Conservation (phyloP, 2,329 filamentous ascomycete species). For the Fusarium mundagurra region DNA sequence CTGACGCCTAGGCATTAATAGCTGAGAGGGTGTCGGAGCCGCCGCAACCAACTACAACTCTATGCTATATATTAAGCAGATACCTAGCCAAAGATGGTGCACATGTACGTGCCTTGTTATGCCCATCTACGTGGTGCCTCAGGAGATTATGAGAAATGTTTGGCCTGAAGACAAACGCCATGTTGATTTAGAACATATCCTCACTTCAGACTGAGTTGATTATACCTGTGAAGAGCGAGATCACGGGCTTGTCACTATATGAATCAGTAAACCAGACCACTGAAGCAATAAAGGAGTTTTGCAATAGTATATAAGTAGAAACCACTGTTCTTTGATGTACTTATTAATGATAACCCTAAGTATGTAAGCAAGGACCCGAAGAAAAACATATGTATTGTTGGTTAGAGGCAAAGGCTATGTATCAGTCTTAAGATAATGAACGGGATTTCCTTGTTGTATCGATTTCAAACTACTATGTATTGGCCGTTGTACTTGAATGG, state of each 20-base stretch:
- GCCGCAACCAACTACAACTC: neutral
- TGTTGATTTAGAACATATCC: neutral
- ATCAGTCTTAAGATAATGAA: neutral
- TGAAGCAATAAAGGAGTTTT: neutral
- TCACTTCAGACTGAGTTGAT: neutral
- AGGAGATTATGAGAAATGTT: neutral
- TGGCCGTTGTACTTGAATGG: neutral
- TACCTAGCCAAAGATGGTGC: neutral
- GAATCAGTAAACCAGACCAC: neutral
- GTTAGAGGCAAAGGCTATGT: neutral
- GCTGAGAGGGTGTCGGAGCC: conserved; percentile 4
- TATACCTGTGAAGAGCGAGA: neutral
- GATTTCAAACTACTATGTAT: neutral
- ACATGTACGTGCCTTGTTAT: neutral
- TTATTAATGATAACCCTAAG: neutral
- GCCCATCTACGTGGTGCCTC: neutral
- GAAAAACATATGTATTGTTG: neutral
- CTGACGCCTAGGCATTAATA: neutral
- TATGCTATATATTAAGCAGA: neutral
- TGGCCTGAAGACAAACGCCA: neutral
- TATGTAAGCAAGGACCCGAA: neutral
- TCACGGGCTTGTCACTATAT: neutral
- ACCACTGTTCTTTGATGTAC: neutral
- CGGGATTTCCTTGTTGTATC: neutral
- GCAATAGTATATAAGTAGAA: neutral